These are phyloP conservation scores for Zoysia japonica DNA, from an alignment of 176 grass and related monocot species.

Conservation along the genomic window DNA sequence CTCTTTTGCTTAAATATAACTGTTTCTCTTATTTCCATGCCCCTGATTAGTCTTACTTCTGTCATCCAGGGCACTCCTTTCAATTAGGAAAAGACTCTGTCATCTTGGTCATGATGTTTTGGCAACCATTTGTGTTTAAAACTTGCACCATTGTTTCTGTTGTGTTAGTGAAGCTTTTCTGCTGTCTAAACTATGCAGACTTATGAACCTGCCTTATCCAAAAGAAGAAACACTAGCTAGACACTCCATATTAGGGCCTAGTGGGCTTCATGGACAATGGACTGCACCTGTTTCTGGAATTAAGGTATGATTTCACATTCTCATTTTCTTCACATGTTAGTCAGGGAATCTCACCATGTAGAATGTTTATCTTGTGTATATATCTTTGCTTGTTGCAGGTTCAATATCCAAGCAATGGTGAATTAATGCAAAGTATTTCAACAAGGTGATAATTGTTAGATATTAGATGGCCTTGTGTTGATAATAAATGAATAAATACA, in stretches of 20 bases:
- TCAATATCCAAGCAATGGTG: constrained; percentile 87
- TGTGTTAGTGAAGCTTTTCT: constrained; percentile 25
- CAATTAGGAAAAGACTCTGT: neutral
- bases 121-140: constrained; percentile 24
- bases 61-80: neutral
- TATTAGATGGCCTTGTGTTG: neutral
- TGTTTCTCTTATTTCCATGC: constrained; percentile 6
- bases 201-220: constrained; percentile 67
- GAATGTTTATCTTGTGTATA: constrained; percentile 34
- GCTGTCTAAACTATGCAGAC: constrained; percentile 57
- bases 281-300: constrained; percentile 67
- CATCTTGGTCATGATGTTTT: neutral
- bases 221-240: constrained; percentile 98
- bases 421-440: constrained; percentile 67
- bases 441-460: constrained; percentile 56
- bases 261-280: constrained; percentile 77
- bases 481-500: too few species aligned
- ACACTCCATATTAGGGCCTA: constrained; percentile 97
- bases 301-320: constrained; percentile 66
- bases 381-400: constrained; percentile 70
- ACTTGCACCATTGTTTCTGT: neutral
- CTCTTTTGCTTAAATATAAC: neutral
- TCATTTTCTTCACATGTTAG: constrained; percentile 28
- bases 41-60: neutral
- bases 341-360: constrained; percentile 22